Base-by-base conservation (phyloP, 805 yeast genomes). In the Candida andamanensis region DNA sequence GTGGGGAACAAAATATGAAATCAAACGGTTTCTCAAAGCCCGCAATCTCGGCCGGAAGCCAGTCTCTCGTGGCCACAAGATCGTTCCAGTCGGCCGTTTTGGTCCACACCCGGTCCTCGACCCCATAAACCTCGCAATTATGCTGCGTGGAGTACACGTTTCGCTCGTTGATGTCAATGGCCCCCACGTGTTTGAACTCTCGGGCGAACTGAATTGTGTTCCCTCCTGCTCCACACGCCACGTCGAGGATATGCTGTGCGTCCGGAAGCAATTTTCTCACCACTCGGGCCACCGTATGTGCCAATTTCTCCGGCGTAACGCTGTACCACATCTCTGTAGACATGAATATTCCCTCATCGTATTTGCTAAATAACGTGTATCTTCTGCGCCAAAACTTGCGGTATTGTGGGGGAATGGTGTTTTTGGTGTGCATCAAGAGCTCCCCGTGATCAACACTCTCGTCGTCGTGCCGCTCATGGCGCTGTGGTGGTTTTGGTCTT, bases 171-270 rank as follows among this genome's bases (percentile, higher is more conserved):
- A 61, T 60, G 46, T 85, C 95, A 1, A 84, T 54, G 2, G 82
- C 86, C 21, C 75, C 71, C 1, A 77, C 80, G 16, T 48, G 44
- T 1, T 70, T 68, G 54, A 84, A 82, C 20, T 50, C 41, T 33
- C 63, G 47, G 29, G 89, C 84, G 52, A 87, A 74, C 44, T 85
- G 95, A 15, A 85, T 80, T 1, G 83, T 61, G 48, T 85, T 85
- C 0, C 95, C 95, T 1, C 95, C 95, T 1, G 87, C 95, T 0
- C 95, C 95, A 42, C 90, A 78, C 45, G 85, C 84, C 2, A 83
- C 68, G 47, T 86, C 95, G 10, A 81, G 51, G 0, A 78, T 57
- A 3, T 58, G 63, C 4, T 41, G 42, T 2, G 75, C 68, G 0
- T 67, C 48, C 0, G 79, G 85, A 15, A 74, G 50, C 36, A 79